Percentiles rank a stretch among this genome's conserved stretches.
These are phyloP conservation scores for Chaetomium sp. DNA, from an alignment of 2,329 filamentous ascomycete genomes.

Conservation along the genomic window DNA sequence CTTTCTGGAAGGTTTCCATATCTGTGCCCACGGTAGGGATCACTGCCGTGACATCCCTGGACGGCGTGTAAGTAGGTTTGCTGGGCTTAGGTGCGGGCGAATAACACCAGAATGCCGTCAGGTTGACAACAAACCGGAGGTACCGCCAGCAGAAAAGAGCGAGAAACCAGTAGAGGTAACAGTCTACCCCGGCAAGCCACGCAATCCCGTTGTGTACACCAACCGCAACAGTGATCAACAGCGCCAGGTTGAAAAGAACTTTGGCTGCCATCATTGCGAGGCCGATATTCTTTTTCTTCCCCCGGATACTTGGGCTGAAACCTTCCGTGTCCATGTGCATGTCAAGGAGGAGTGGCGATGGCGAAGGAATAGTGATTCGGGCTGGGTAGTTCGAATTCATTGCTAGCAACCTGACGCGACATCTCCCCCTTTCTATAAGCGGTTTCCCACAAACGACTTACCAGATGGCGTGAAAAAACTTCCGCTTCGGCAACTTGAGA, in stretches of 20 bases:
- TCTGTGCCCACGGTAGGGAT: constrained; percentile 54
- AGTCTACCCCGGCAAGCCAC: constrained; percentile 1
- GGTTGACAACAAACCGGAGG: constrained; percentile 48
- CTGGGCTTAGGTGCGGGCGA: constrained; percentile 37
- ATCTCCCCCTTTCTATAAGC: background rate
- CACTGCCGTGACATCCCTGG: constrained; percentile 52
- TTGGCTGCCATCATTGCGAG: background rate
- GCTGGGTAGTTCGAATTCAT: background rate
- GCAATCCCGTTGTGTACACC: background rate
- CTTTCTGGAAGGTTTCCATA: constrained; percentile 46
- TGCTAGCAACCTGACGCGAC: background rate
- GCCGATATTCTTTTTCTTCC: background rate
- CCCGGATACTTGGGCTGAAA: background rate
- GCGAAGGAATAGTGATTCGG: background rate
- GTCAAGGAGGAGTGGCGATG: no score
- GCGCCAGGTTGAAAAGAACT: background rate
- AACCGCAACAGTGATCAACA: background rate
- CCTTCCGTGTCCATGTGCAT: background rate
- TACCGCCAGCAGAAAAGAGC: constrained; percentile 50
- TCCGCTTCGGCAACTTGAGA: no score
- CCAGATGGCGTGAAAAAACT: no score
- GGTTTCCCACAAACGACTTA: no score
- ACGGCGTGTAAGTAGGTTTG: constrained; percentile 39
- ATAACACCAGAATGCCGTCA: constrained; percentile 47
- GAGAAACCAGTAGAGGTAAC: constrained; percentile 30